These are phyloP conservation scores for Leishmania tropica DNA, from an alignment of 208 protist species.

Conservation along the genomic window DNA sequence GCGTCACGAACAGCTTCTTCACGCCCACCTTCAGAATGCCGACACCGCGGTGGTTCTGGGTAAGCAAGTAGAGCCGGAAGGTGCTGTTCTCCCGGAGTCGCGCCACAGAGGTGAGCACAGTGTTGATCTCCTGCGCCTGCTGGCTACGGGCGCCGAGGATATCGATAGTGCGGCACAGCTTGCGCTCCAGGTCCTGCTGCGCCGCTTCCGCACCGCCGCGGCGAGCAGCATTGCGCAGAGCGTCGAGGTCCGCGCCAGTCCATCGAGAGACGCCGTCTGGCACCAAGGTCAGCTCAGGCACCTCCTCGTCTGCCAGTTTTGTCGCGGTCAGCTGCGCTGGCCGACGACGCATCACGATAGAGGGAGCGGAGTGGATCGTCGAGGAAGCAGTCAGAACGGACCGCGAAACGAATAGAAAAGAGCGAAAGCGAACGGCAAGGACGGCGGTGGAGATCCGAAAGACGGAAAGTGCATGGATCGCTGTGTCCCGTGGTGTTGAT, in stretches of 20 bases:
- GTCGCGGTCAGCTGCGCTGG: slow-evolving; percentile 1
- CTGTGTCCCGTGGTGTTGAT: no score
- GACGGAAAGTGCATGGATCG: no score
- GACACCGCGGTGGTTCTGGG: slow-evolving; percentile 48
- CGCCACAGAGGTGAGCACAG: slow-evolving; percentile 65
- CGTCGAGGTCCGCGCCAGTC: slow-evolving; percentile 49
- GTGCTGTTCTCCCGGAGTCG: slow-evolving; percentile 58
- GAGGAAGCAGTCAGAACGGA: background rate
- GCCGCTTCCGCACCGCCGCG: slow-evolving; percentile 14
- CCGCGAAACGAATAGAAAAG: background rate
- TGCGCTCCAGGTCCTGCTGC: slow-evolving; percentile 26
- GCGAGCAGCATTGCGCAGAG: slow-evolving; percentile 23
- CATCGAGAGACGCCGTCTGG: slow-evolving; percentile 64
- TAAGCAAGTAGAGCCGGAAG: slow-evolving; percentile 72
- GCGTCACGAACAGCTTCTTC: slow-evolving; percentile 90
- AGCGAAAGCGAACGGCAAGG: background rate
- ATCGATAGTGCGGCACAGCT: slow-evolving; percentile 78
- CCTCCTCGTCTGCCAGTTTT: slow-evolving; percentile 19
- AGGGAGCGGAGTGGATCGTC: background rate
- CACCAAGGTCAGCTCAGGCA: slow-evolving; percentile 36
- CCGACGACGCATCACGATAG: slow-evolving; percentile 7
- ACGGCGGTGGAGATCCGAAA: background rate
- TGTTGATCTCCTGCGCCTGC: slow-evolving; percentile 56
- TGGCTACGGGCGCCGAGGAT: slow-evolving; percentile 68
- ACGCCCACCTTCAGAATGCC: slow-evolving; percentile 91